These are phyloP conservation scores for Ophiostoma sp. DNA, from an alignment of 2,329 filamentous ascomycete species.

Conservation along the genomic window DNA sequence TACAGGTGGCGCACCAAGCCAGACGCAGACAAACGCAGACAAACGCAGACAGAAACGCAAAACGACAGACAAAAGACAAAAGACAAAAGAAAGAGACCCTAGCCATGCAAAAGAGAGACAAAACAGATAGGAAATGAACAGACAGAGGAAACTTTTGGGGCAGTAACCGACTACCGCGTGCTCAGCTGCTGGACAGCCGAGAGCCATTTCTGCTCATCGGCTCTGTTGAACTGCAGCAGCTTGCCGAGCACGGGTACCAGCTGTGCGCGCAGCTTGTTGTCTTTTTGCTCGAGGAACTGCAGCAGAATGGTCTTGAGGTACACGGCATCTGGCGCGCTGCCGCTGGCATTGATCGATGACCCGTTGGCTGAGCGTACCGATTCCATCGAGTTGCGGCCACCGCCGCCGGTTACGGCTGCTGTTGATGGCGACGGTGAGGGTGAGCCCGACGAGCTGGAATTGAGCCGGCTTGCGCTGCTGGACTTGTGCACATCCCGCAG, in stretches of 20 bases:
- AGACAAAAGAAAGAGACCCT: neutral
- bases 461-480: constrained; percentile 36
- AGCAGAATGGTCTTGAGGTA: constrained; percentile 78
- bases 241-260: constrained; percentile 72
- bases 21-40: neutral
- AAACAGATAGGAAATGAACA: neutral
- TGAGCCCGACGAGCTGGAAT: constrained; percentile 2
- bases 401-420: neutral
- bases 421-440: constrained; percentile 11
- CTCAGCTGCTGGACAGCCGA: constrained; percentile 58
- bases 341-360: constrained; percentile 23
- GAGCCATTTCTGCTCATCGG: constrained; percentile 82
- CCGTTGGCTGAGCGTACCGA: constrained; percentile 39
- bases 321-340: constrained; percentile 43
- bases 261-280: constrained; percentile 68
- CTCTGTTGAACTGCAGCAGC: constrained; percentile 65
- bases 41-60: neutral
- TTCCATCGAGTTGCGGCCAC: constrained; percentile 39
- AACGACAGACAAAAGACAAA: neutral
- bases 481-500: constrained; percentile 56
- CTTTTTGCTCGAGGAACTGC: constrained; percentile 75
- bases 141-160: neutral
- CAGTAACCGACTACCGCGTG: constrained; percentile 11
- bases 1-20: neutral
- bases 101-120: constrained; percentile 9